Conservation (phyloP, 306 rosid species). For the Dalbergia cultrata region DNA sequence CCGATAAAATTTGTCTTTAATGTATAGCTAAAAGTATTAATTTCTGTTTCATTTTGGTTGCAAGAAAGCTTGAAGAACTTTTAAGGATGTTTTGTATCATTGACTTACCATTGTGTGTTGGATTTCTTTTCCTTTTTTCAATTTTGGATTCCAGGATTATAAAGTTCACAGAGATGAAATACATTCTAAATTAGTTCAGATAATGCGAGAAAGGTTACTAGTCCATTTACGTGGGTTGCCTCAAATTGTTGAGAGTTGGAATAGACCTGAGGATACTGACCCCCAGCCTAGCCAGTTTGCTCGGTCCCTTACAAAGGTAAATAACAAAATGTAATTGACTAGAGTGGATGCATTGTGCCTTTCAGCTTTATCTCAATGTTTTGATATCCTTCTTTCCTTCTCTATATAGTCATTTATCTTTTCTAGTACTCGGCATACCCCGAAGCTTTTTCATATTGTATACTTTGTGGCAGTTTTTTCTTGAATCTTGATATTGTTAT, state of each 20-base stretch:
- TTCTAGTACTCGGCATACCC: background rate
- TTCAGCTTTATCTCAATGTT: background rate
- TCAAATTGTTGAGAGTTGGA: slow-evolving; percentile 98
- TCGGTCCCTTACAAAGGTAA: slow-evolving; percentile 95
- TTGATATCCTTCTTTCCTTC: background rate
- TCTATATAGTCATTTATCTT: background rate
- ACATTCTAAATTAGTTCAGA: slow-evolving; percentile 96
- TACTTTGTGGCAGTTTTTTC: background rate
- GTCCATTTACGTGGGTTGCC: slow-evolving; percentile 93
- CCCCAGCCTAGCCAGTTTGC: slow-evolving; percentile 97
- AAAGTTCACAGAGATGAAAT: slow-evolving; percentile 98
- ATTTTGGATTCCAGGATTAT: slow-evolving; percentile 77
- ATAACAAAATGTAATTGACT: slow-evolving; percentile 28
- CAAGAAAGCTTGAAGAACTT: slow-evolving; percentile 15
- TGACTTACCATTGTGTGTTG: slow-evolving; percentile 35
- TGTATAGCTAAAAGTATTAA: background rate
- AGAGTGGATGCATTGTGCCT: slow-evolving; percentile 11
- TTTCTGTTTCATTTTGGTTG: slow-evolving; percentile 33
- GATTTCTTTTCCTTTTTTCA: background rate
- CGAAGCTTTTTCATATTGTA: slow-evolving; percentile 12
- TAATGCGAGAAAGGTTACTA: slow-evolving; percentile 96
- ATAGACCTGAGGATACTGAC: slow-evolving; percentile 88
- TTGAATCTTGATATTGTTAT: slow-evolving; percentile 22
- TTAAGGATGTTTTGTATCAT: slow-evolving; percentile 34
- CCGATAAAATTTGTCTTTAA: background rate